phyloP scores from a whole-genome alignment of 2,329 filamentous ascomycete species.

The Biscogniauxia mediterranea region DNA sequence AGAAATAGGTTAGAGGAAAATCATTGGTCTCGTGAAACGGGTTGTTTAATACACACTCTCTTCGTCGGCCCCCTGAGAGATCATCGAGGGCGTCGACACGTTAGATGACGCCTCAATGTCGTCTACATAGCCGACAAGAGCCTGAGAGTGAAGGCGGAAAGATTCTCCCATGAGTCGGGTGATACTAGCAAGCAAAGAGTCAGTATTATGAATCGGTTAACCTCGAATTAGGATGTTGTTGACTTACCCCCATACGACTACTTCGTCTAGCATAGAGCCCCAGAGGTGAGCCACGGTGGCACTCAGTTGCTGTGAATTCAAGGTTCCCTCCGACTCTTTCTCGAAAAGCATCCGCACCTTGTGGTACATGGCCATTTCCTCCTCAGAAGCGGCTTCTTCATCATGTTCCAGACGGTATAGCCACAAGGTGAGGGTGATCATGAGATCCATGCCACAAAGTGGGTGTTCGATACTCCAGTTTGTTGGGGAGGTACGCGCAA shows the following conservation, averaged over 20 bases:
- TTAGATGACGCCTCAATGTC: conserved; percentile 69
- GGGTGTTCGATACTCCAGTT: conserved; percentile 99
- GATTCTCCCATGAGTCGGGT: conserved; percentile 97
- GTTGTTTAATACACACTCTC: conserved; percentile 67
- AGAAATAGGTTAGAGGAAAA: conserved; percentile 40
- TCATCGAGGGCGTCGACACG: conserved; percentile 69
- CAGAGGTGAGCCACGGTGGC: conserved; percentile 93
- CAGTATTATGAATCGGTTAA: conserved; percentile 80
- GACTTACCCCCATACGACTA: conserved; percentile 98
- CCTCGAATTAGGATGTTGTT: conserved; percentile 54
- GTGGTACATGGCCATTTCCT: conserved; percentile 87
- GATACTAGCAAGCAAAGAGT: conserved; percentile 57
- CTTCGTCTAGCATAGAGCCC: conserved; percentile 98
- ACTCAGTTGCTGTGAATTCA: conserved; percentile 75
- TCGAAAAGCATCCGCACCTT: conserved; percentile 88
- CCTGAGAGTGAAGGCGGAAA: conserved; percentile 94
- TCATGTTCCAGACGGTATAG: conserved; percentile 99
- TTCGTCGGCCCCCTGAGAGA: conserved; percentile 68
- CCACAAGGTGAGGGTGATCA: conserved; percentile 97
- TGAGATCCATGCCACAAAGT: conserved; percentile 91
- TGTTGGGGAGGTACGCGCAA: conserved; percentile 93
- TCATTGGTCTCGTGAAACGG: conserved; percentile 49
- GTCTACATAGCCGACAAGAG: conserved; percentile 91
- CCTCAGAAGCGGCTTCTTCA: conserved; percentile 82
- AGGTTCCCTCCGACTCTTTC: conserved; percentile 81